These are phyloP conservation scores for Pyrenochaeta sp. DNA, from an alignment of 2,329 filamentous ascomycete species.

Conservation along the genomic window DNA sequence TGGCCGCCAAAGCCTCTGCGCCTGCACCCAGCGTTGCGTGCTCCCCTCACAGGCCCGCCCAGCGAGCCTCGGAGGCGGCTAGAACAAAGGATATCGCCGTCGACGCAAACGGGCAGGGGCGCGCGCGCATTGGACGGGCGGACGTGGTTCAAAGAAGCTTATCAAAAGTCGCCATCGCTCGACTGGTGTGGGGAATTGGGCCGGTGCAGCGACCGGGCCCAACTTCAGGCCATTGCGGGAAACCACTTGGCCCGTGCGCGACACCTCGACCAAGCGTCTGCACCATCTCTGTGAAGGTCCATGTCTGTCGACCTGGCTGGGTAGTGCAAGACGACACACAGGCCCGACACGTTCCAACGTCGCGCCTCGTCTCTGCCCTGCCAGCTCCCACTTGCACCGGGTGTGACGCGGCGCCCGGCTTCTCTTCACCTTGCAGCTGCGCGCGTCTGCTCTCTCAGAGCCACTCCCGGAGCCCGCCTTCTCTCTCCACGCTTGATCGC, in stretches of 20 bases:
- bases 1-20: constrained; percentile 28
- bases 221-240: constrained; percentile 13
- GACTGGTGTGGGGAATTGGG: constrained; percentile 24
- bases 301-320: too few species aligned
- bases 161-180: constrained; percentile 34
- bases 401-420: too few species aligned
- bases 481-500: not conserved
- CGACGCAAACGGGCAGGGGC: constrained; percentile 8
- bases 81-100: constrained; percentile 11
- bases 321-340: too few species aligned
- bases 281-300: too few species aligned
- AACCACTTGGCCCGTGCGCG: constrained; percentile 16
- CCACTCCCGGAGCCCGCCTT: too few species aligned
- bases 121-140: constrained; percentile 23
- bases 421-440: too few species aligned
- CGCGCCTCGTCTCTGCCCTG: too few species aligned
- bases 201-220: constrained; percentile 15
- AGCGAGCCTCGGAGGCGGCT: constrained; percentile 16
- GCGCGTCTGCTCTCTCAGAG: too few species aligned
- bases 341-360: too few species aligned
- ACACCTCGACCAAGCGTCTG: too few species aligned
- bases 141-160: constrained; percentile 37
- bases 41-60: constrained; percentile 20
- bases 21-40: constrained; percentile 31
- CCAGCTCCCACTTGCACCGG: too few species aligned